Evolutionary conservation across 1,139 yeast genomes (phyloP).

Genomic region (Wickerhamiella infanticola): DNA sequence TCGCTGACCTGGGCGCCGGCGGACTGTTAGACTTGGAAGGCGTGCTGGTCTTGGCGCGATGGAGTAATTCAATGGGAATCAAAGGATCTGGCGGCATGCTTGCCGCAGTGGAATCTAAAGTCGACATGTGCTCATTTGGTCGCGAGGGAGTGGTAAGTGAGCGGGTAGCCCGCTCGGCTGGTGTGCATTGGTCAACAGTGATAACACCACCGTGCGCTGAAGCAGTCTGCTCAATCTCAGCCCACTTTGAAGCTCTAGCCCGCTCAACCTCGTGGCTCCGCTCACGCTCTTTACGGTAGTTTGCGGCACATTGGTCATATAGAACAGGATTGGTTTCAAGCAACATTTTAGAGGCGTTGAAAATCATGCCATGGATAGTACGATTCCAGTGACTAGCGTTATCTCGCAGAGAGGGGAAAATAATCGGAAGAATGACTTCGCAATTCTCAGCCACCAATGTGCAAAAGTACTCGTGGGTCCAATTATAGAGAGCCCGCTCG

Average conservation of each 20-base stretch:
- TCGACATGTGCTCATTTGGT: not conserved
- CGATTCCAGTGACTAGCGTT: slow-evolving; percentile 69
- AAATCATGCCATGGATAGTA: slow-evolving; percentile 81
- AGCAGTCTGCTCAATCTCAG: slow-evolving; percentile 11
- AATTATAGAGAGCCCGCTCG: slow-evolving; percentile 84
- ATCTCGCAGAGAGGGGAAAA: slow-evolving; percentile 82
- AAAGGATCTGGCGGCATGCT: slow-evolving; percentile 1
- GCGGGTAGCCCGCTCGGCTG: not conserved
- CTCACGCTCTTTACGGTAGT: slow-evolving; percentile 62
- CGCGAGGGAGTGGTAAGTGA: not conserved
- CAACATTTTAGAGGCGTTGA: slow-evolving; percentile 78
- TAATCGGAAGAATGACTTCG: slow-evolving; percentile 81
- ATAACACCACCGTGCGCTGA: not conserved
- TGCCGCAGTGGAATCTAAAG: slow-evolving; percentile 1
- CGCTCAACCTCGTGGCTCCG: slow-evolving; percentile 29
- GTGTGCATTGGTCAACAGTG: not conserved
- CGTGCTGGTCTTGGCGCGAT: not conserved
- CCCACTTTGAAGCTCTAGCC: slow-evolving; percentile 9
- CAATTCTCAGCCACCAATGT: slow-evolving; percentile 79
- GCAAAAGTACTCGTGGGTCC: slow-evolving; percentile 90
- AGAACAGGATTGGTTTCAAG: slow-evolving; percentile 86
- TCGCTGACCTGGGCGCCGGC: not conserved
- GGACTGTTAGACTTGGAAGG: not conserved
- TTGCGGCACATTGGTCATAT: slow-evolving; percentile 80
- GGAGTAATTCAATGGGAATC: not conserved